Base-by-base conservation (phyloP, 2,329 filamentous ascomycete species). In the Aureobasidium vineae region DNA sequence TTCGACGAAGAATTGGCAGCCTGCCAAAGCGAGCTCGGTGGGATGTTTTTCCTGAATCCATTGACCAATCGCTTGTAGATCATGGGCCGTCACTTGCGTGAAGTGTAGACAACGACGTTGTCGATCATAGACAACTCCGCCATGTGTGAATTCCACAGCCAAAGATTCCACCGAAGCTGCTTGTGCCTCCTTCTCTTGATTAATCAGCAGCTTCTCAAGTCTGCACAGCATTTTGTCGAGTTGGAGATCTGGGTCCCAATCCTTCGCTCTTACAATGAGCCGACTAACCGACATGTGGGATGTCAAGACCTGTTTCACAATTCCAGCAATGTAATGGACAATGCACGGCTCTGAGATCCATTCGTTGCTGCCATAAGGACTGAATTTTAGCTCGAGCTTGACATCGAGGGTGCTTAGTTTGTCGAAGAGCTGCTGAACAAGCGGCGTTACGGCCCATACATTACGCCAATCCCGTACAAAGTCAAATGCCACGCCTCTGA, bases 331-430 rank as follows among this genome's bases (percentile, higher is more conserved):
- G 23, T 43, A 59, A 15, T 59, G 15, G 15, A 43, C 54, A 26
- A 59, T 59, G 23, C 54, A 59, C 16, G 54, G 54, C 15, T 59
- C 54, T 5, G 54, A 59, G 38, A 59, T 59, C 38, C 54, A 59
- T n/a, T 59, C 54, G 16, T 43, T 59, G 26, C 40, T 43, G 26
- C 54, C 54, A 33, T 59, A 45, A 43, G 54, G 54, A 13, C 40
- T 59, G 23, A 59, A 43, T 6, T 43, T 56, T 21, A 56, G 36
- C 36, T 56, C 53, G 36, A 56, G 31, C 6, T 26, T 31, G 16
- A 43, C 38, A 21, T 21, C 15, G 2, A 56, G 23, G 3, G 53
- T n/a, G 33, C 53, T 41, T 19, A 56, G 21, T 15, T 40, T 41
- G 23, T 56, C 53, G 16, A 56, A 56, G 15, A 56, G 53, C n/a